Evolutionary conservation across 352 stramenopile genomes (phyloP).

Genomic region (Bremia lactucae): DNA sequence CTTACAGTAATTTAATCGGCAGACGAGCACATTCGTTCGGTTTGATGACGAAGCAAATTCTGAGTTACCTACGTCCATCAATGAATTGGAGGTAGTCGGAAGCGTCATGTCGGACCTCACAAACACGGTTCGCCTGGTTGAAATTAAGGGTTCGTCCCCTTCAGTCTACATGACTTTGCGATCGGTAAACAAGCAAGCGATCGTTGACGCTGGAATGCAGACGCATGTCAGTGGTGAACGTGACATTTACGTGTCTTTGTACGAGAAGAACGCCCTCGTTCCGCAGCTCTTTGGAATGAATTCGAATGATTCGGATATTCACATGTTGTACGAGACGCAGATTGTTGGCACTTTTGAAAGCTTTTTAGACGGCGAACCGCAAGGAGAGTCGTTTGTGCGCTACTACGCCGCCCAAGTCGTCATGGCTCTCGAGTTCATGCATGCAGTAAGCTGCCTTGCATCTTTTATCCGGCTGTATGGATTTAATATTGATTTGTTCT

Average conservation of each 20-base stretch:
- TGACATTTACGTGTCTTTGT: conserved; percentile 76
- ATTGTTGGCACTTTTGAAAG: conserved; percentile 76
- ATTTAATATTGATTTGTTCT: too few relatives aligned
- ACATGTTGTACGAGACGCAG: conserved; percentile 71
- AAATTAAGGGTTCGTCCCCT: conserved; percentile 45
- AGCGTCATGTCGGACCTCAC: conserved; percentile 65
- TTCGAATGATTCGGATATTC: conserved; percentile 71
- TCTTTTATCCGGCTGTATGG: too few relatives aligned
- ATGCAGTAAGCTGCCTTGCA: conserved; percentile 32
- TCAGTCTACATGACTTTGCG: conserved; percentile 59
- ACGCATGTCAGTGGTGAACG: conserved; percentile 72
- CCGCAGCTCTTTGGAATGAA: conserved; percentile 61
- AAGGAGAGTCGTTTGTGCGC: conserved; percentile 69
- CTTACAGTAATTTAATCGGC: background rate
- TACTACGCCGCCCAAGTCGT: conserved; percentile 84
- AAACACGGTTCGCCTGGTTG: conserved; percentile 63
- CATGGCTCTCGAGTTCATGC: conserved; percentile 70
- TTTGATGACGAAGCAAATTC: conserved; percentile 42
- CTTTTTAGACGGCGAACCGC: conserved; percentile 53
- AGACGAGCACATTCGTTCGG: conserved; percentile 45
- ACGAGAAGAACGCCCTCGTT: conserved; percentile 66
- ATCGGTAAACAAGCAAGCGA: conserved; percentile 71
- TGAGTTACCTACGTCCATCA: conserved; percentile 35
- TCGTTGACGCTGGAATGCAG: conserved; percentile 71
- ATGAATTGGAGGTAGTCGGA: conserved; percentile 60